phyloP scores from a whole-genome alignment of 805 yeast genomes.

The Sugiyamaella floridensis region DNA sequence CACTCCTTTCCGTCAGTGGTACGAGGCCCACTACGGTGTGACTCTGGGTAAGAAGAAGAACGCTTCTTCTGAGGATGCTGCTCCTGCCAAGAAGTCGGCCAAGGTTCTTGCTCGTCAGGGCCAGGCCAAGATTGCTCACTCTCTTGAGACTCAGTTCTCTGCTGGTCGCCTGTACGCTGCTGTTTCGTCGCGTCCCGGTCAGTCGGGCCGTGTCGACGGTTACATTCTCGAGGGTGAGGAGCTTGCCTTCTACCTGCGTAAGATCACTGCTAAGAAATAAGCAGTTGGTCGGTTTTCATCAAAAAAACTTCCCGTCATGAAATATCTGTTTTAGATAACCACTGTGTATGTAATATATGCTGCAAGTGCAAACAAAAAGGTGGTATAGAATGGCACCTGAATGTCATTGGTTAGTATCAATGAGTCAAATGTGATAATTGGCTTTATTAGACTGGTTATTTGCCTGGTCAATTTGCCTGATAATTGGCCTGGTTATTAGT shows the following conservation, averaged over 20 bases:
- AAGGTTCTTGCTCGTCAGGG: constrained; percentile 91
- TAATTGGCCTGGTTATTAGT: too few relatives aligned
- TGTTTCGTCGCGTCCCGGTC: constrained; percentile 99
- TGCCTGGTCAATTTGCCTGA: too few relatives aligned
- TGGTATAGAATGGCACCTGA: neutral
- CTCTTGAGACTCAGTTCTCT: constrained; percentile 94
- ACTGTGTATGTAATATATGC: neutral
- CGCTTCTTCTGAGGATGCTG: constrained; percentile 30
- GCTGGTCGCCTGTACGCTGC: constrained; percentile 99
- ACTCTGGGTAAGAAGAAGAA: constrained; percentile 79
- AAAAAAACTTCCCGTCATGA: neutral
- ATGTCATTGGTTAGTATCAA: neutral
- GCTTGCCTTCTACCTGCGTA: constrained; percentile 99
- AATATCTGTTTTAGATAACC: neutral
- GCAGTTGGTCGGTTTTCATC: constrained; percentile 16
- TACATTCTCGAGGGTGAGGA: constrained; percentile 99
- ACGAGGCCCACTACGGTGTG: constrained; percentile 96
- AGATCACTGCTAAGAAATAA: constrained; percentile 99
- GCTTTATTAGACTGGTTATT: too few relatives aligned
- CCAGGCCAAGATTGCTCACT: constrained; percentile 74
- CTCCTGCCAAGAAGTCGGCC: constrained; percentile 62
- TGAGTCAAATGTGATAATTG: neutral
- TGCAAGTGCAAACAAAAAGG: neutral
- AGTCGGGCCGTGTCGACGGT: constrained; percentile 99
- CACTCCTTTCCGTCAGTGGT: constrained; percentile 99